Evolutionary conservation across 1,284 basidiomycete species (phyloP), one percentile per base, ranked within the genome.

Genomic region (Cutaneotrichosporon sp.): DNA sequence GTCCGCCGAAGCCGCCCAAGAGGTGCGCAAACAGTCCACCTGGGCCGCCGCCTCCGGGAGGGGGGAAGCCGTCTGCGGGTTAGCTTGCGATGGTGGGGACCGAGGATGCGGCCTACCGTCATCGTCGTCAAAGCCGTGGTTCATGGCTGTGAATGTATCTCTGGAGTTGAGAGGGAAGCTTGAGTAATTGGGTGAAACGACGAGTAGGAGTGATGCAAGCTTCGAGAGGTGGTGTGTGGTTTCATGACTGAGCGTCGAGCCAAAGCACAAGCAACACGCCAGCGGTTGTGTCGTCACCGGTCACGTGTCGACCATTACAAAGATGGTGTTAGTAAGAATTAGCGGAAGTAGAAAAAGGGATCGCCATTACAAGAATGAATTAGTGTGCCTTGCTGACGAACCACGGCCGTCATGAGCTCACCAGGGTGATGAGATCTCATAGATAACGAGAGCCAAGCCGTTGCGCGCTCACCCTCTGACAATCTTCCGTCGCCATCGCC

Each of bases 91-190:
- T n/a, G n/a, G n/a, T n/a, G n/a, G n/a, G n/a, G n/a, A n/a, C n/a
- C n/a, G n/a, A n/a, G n/a, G n/a, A n/a, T n/a, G n/a, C n/a, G n/a
- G 32, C 61, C 29, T 32, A 70, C 65, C 68, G 43, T 68, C 69
- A 41, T 68, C 69, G 35, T 70, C 68, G 58, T 71, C 69, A 59
- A 68, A 70, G 8, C 72, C 72, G 70, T 72, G 70, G 47, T 74
- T 72, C 72, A 74, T 74, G 26, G 22, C 65, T 56, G 12, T 19
- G 42, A 41, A 26, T 26, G 16, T n/a, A n/a, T n/a, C n/a, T n/a
- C n/a, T n/a, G n/a, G n/a, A n/a, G n/a, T n/a, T n/a, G 32, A n/a
- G 42, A 22, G 25, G 25, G 17, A 7, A 16, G 38, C 22, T 26
- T 12, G 12, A 16, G 38, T 41, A 24, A 25, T 24, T 41, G 38